Conservation (phyloP, 345 rosid genomes). For the Lenwebbia sp. region DNA sequence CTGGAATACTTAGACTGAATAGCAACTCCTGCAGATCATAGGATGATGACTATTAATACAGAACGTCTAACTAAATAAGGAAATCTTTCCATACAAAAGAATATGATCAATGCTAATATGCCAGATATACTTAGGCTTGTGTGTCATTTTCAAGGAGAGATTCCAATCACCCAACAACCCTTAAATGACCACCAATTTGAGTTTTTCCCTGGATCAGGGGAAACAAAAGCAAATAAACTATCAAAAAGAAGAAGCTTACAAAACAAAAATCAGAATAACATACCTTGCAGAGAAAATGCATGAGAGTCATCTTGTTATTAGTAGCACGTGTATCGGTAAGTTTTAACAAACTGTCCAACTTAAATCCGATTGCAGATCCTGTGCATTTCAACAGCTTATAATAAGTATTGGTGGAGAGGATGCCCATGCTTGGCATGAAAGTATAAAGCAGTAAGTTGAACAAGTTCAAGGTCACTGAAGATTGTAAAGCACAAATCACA, state of each 20-base stretch:
- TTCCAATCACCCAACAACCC: neutral
- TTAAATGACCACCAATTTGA: neutral
- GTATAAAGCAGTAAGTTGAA: neutral
- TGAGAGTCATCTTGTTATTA: constrained; percentile 90
- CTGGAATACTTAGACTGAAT: neutral
- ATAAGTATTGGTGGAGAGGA: neutral
- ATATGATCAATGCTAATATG: neutral
- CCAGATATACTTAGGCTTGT: neutral
- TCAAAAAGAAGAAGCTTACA: neutral
- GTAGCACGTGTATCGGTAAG: constrained; percentile 88
- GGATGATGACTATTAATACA: neutral
- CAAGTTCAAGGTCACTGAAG: neutral
- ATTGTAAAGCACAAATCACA: neutral
- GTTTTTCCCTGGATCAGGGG: neutral
- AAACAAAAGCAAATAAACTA: neutral
- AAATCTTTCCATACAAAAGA: neutral
- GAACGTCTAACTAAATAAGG: neutral
- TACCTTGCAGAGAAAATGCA: constrained; percentile 99
- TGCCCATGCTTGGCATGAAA: neutral
- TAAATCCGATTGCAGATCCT: constrained; percentile 99
- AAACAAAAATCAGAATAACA: neutral
- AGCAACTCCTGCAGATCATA: neutral
- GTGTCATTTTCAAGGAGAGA: neutral
- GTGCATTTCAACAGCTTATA: constrained; percentile 5
- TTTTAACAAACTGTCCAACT: constrained; percentile 94